Evolutionary conservation across 1,284 basidiomycete genomes (phyloP).

Genomic region (Gastroboletus turbinatus): DNA sequence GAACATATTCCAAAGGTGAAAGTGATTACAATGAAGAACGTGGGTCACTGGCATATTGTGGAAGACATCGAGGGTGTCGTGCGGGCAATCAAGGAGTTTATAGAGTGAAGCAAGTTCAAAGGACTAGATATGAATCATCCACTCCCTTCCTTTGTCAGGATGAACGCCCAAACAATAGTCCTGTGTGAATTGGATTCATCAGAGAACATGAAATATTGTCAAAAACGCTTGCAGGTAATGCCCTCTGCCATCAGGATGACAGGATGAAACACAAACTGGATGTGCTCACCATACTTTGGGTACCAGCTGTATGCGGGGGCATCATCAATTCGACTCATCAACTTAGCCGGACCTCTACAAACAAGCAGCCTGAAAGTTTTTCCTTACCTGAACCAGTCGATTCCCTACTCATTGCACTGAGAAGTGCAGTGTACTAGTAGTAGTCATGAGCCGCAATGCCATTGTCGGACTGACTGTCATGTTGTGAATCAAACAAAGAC

Average conservation of each 20-base stretch:
- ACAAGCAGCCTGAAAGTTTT: neutral
- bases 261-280: neutral
- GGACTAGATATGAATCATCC: neutral
- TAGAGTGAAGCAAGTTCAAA: neutral
- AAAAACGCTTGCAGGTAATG: neutral
- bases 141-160: neutral
- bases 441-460: too few relatives aligned
- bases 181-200: neutral
- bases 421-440: neutral
- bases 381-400: neutral
- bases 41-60: conserved; percentile 7
- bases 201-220: neutral
- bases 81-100: neutral
- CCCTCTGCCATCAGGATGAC: neutral
- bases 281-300: neutral
- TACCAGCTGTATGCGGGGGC: neutral
- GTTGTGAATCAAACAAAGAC: conserved; percentile 13
- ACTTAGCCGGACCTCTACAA: neutral
- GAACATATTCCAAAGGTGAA: neutral
- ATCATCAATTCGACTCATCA: neutral
- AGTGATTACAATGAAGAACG: conserved; percentile 1
- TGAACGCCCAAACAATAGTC: neutral
- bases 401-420: neutral
- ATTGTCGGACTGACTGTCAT: too few relatives aligned
- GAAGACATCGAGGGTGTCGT: conserved; percentile 2